Evolutionary conservation across 2,329 filamentous ascomycete genomes (phyloP).

Genomic region (Alternaria panax): DNA sequence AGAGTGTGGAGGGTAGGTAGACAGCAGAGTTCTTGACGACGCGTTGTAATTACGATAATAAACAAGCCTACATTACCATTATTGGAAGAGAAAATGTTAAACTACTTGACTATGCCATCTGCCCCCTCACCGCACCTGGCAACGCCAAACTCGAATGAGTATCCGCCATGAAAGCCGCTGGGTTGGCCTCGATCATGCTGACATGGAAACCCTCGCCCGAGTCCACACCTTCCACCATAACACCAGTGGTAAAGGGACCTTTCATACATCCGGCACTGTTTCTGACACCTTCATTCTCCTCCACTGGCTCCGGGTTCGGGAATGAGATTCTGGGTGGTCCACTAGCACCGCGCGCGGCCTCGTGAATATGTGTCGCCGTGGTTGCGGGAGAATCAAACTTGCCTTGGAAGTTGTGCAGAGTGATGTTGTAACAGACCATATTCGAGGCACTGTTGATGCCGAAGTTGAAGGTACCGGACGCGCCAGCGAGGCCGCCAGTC

Average conservation of each 20-base stretch:
- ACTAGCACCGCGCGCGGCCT: conserved; percentile 55
- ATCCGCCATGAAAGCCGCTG: conserved; percentile 61
- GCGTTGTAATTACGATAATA: not conserved
- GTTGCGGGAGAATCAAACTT: conserved; percentile 60
- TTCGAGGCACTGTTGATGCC: conserved; percentile 59
- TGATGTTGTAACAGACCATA: conserved; percentile 61
- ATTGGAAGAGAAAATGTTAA: not conserved
- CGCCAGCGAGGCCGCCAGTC: conserved; percentile 55
- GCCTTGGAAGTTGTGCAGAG: conserved; percentile 58
- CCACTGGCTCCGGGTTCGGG: conserved; percentile 31
- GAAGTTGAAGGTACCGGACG: conserved; percentile 59
- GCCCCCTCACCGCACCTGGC: conserved; percentile 63
- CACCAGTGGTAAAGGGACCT: conserved; percentile 35
- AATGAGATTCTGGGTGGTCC: conserved; percentile 59
- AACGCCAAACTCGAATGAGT: conserved; percentile 61
- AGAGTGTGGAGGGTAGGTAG: not conserved
- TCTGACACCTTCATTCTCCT: conserved; percentile 17
- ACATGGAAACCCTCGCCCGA: conserved; percentile 60
- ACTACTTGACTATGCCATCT: conserved; percentile 36
- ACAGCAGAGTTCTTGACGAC: not conserved
- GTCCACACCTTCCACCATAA: conserved; percentile 55
- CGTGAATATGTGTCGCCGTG: conserved; percentile 65
- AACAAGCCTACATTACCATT: not conserved
- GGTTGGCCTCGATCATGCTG: conserved; percentile 59
- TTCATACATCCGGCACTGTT: conserved; percentile 37